Conservation (phyloP, 2,329 filamentous ascomycete species). For the Didymella pinodella region DNA sequence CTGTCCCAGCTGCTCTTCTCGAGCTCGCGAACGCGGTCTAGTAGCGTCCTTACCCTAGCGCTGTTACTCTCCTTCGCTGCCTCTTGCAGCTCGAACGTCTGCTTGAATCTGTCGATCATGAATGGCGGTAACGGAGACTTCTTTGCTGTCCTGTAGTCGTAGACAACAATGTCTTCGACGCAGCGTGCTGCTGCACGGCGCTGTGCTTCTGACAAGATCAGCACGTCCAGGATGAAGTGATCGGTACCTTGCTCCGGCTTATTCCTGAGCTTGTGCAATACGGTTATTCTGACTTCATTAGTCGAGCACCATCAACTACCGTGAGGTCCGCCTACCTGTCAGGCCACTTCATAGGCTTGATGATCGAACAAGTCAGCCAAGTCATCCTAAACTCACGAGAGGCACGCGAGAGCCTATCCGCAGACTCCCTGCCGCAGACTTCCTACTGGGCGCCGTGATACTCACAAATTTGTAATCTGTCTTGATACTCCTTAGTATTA, state of each 20-base stretch:
- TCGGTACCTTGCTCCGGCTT: conserved; percentile 60
- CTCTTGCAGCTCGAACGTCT: conserved; percentile 69
- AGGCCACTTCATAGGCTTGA: conserved; percentile 76
- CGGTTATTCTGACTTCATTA: conserved; percentile 65
- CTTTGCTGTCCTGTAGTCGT: conserved; percentile 70
- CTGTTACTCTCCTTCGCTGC: conserved; percentile 63
- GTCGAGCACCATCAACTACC: neutral
- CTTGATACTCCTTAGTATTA: conserved; percentile 82
- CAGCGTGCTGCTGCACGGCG: conserved; percentile 76
- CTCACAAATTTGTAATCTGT: conserved; percentile 88
- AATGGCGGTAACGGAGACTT: conserved; percentile 68
- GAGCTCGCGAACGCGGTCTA: conserved; percentile 59
- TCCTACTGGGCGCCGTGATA: conserved; percentile 27
- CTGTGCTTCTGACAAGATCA: conserved; percentile 78
- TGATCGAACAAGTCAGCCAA: conserved; percentile 17
- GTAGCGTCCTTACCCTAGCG: conserved; percentile 62
- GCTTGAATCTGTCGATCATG: conserved; percentile 67
- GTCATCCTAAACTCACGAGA: conserved; percentile 1
- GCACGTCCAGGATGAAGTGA: conserved; percentile 66
- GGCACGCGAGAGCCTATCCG: conserved; percentile 7
- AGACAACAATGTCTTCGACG: conserved; percentile 79
- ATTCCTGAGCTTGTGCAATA: conserved; percentile 77
- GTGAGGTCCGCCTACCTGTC: conserved; percentile 60
- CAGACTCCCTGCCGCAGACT: conserved; percentile 1
- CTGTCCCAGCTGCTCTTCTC: conserved; percentile 80